Conservation (phyloP, 2,329 filamentous ascomycete genomes). For the Aspergillus luchuensis region DNA sequence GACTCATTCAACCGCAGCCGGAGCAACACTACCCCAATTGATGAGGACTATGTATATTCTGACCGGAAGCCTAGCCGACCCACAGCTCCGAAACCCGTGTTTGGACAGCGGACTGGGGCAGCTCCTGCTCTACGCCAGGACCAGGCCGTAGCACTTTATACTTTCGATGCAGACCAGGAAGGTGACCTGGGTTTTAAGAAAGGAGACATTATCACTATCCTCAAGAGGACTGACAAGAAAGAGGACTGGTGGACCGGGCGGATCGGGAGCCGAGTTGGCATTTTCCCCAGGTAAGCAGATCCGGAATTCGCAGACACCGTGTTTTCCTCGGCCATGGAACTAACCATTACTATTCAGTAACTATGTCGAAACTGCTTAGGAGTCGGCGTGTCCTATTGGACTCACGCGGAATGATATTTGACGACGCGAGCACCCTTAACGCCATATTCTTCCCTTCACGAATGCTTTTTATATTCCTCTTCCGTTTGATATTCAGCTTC, state of each 20-base stretch:
- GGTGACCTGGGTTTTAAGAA: conserved; percentile 96
- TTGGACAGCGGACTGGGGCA: conserved; percentile 55
- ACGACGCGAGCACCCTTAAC: conserved; percentile 17
- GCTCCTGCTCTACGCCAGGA: conserved; percentile 55
- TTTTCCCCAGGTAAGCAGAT: conserved; percentile 75
- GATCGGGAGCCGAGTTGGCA: conserved; percentile 80
- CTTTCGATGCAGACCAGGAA: conserved; percentile 90
- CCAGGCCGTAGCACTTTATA: conserved; percentile 87
- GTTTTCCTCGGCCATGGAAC: conserved; percentile 5
- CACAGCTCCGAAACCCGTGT: conserved; percentile 85
- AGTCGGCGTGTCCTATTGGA: conserved; percentile 13
- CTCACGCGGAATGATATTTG: conserved; percentile 28
- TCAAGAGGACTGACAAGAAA: conserved; percentile 91
- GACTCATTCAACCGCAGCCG: conserved; percentile 36
- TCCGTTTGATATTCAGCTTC: conserved; percentile 3
- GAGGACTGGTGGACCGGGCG: conserved; percentile 98
- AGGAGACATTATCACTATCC: conserved; percentile 90
- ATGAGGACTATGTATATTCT: conserved; percentile 57
- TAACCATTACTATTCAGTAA: conserved; percentile 31
- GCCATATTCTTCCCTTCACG: not conserved
- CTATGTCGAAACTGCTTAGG: conserved; percentile 40
- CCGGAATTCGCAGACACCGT: not conserved
- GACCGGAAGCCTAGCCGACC: conserved; percentile 73
- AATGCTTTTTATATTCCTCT: conserved; percentile 2
- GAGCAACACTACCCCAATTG: conserved; percentile 43